Evolutionary conservation across 2,329 filamentous ascomycete genomes (phyloP).

Genomic region (Alternaria incomplexa): DNA sequence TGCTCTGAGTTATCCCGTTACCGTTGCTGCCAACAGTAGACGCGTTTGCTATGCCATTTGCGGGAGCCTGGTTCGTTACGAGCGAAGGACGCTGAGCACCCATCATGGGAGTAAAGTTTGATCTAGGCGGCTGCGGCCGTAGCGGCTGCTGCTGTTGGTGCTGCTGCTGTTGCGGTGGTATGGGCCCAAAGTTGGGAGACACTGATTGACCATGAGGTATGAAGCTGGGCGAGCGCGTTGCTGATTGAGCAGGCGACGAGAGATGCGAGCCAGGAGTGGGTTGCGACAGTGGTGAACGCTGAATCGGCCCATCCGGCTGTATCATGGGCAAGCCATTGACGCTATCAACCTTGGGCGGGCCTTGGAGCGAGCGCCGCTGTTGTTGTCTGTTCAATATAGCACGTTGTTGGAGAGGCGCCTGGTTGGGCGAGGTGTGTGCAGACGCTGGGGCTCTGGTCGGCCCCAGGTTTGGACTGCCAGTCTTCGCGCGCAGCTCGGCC

Average conservation of each 20-base stretch:
- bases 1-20: slow-evolving; percentile 46
- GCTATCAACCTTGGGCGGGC: slow-evolving; percentile 73
- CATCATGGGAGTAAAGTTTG: slow-evolving; percentile 54
- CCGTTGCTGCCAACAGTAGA: slow-evolving; percentile 45
- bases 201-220: slow-evolving; percentile 65
- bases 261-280: slow-evolving; percentile 83
- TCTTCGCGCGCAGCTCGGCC: slow-evolving; percentile 91
- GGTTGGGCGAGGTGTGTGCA: slow-evolving; percentile 58
- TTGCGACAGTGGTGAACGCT: slow-evolving; percentile 74
- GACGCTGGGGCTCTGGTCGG: slow-evolving; percentile 64
- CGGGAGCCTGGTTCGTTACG: slow-evolving; percentile 43
- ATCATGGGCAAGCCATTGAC: slow-evolving; percentile 50
- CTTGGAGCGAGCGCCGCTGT: slow-evolving; percentile 72
- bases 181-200: slow-evolving; percentile 64
- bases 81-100: slow-evolving; percentile 48
- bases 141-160: slow-evolving; percentile 38
- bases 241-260: slow-evolving; percentile 66
- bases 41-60: slow-evolving; percentile 47
- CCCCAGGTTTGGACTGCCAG: slow-evolving; percentile 80
- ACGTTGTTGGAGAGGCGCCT: slow-evolving; percentile 76
- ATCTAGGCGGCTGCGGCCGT: slow-evolving; percentile 55
- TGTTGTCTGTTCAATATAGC: slow-evolving; percentile 82
- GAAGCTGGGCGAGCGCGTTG: slow-evolving; percentile 67
- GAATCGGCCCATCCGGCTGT: slow-evolving; percentile 49
- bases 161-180: slow-evolving; percentile 53